Evolutionary conservation across 805 yeast genomes (phyloP).

Genomic region (Ogataea trehalophila): DNA sequence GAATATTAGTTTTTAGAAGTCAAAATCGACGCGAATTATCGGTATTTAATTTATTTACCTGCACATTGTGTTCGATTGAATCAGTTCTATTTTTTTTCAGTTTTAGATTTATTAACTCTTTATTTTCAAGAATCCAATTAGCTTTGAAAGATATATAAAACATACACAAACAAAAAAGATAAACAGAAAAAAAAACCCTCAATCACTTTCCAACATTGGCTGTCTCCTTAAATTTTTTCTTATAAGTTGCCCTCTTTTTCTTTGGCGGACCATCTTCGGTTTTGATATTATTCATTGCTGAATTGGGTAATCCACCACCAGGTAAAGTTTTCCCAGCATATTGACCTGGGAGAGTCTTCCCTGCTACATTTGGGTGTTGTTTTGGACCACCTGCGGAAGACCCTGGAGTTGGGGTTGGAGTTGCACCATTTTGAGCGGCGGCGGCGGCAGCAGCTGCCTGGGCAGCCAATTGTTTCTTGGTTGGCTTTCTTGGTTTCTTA

Average conservation of each 20-base stretch:
- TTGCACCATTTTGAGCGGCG: slow-evolving; percentile 11
- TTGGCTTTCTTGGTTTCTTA: slow-evolving; percentile 28
- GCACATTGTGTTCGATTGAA: no score
- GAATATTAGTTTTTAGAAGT: no score
- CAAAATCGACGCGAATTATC: no score
- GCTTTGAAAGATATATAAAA: no score
- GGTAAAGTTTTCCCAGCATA: slow-evolving; percentile 15
- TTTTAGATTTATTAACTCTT: no score
- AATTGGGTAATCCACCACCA: neutral
- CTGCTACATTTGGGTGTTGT: slow-evolving; percentile 22
- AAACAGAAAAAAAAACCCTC: no score
- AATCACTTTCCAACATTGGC: no score
- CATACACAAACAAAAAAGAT: no score
- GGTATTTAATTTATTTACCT: no score
- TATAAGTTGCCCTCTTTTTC: slow-evolving; percentile 26
- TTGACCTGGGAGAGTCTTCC: slow-evolving; percentile 27
- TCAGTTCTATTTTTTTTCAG: no score
- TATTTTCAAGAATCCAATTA: no score
- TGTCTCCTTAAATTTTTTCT: slow-evolving; percentile 13
- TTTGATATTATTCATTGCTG: neutral
- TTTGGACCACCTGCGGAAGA: neutral
- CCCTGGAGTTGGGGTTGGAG: neutral
- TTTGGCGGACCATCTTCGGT: slow-evolving; percentile 22
- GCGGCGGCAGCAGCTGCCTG: slow-evolving; percentile 19
- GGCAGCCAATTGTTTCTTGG: slow-evolving; percentile 29